Base-by-base conservation (phyloP, 371 early-diverging fungal genomes). In the Actinomortierella wolfii region DNA sequence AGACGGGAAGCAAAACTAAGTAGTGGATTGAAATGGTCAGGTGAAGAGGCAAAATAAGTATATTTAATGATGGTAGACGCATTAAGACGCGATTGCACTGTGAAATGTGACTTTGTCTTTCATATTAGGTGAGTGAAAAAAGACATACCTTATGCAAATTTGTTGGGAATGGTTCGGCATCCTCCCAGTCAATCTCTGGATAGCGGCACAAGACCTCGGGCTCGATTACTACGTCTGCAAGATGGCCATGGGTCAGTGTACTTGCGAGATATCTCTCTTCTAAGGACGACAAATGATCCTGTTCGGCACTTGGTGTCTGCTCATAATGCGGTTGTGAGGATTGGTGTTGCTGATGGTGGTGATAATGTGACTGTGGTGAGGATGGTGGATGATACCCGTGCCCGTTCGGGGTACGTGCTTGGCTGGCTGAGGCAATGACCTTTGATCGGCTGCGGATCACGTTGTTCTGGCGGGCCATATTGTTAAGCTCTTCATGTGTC, bases 1-100 rank as follows among this genome's bases (percentile, higher is more conserved):
- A 65, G 81, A 84, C 14, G 93, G 93, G 70, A 91, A 93, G 56
- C 91, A 91, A 78, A 93, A 92, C 93, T 92, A 60, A 18, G 28
- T n/a, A n/a, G n/a, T n/a, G n/a, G n/a, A n/a, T n/a, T n/a, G n/a
- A n/a, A n/a, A n/a, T n/a, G n/a, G n/a, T n/a, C n/a, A n/a, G n/a
- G n/a, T n/a, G n/a, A n/a, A n/a, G n/a, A n/a, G n/a, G n/a, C n/a
- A n/a, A n/a, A n/a, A n/a, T n/a, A n/a, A n/a, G n/a, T n/a, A n/a
- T n/a, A n/a, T n/a, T n/a, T n/a, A n/a, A n/a, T n/a, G n/a, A n/a
- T n/a, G n/a, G n/a, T n/a, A n/a, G n/a, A n/a, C n/a, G n/a, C n/a
- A n/a, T n/a, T n/a, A n/a, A n/a, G n/a, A n/a, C n/a, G n/a, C n/a
- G n/a, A n/a, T n/a, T n/a, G n/a, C n/a, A n/a, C n/a, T n/a, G n/a